A percentile compares a stretch with the other conserved stretches of the same genome.
Evolutionary conservation across 78 protist species (phyloP).

Genomic region (Chrysochromulina parva): DNA sequence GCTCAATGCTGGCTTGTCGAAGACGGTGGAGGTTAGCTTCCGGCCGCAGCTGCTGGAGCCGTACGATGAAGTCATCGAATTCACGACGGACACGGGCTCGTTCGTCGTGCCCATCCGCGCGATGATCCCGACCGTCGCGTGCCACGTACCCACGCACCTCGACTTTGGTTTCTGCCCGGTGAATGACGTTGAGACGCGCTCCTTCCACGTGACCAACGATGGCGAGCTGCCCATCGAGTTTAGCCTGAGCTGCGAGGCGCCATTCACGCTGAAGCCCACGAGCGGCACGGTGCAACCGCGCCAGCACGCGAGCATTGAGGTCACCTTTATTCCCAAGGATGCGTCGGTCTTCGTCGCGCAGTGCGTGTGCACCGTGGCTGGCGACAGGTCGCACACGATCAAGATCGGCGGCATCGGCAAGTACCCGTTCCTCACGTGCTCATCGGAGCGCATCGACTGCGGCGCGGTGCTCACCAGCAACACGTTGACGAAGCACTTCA

Average conservation of each 20-base stretch:
- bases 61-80: conserved; percentile 20
- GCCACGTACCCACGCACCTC: not conserved
- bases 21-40: not conserved
- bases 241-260: not conserved
- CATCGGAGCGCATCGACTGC: not conserved
- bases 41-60: not conserved
- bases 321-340: not conserved
- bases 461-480: not conserved
- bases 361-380: not conserved
- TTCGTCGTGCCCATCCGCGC: conserved; percentile 17
- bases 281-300: not conserved
- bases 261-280: not conserved
- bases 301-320: no score
- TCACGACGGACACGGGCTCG: not conserved
- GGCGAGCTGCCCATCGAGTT: not conserved
- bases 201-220: not conserved
- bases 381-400: not conserved
- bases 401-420: conserved; percentile 13
- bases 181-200: not conserved
- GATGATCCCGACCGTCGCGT: not conserved
- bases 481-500: not conserved
- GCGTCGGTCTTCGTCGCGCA: not conserved
- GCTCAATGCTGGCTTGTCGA: not conserved
- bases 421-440: not conserved
- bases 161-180: conserved; percentile 29